Evolutionary conservation across 2,329 filamentous ascomycete genomes (phyloP).

Genomic region (Pyricularia grisea): DNA sequence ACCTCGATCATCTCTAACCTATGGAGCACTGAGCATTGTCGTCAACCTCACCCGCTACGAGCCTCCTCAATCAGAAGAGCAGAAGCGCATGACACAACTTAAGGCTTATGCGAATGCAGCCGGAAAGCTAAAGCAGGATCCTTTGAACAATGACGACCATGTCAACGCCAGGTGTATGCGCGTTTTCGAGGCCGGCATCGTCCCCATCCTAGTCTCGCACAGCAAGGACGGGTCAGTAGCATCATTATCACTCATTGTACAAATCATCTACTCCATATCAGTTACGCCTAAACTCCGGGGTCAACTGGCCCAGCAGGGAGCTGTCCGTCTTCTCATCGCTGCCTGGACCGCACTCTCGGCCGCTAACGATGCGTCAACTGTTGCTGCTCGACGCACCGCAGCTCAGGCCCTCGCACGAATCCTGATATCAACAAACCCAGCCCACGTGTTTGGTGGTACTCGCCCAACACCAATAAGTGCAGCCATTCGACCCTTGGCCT

Average conservation of each 20-base stretch:
- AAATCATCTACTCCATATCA: slow-evolving; percentile 70
- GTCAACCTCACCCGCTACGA: slow-evolving; percentile 76
- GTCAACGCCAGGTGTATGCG: slow-evolving; percentile 67
- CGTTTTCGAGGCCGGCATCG: slow-evolving; percentile 69
- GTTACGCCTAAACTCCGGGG: slow-evolving; percentile 66
- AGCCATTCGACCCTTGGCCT: slow-evolving; percentile 73
- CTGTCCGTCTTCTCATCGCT: slow-evolving; percentile 72
- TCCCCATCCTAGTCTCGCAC: slow-evolving; percentile 67
- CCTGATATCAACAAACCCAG: slow-evolving; percentile 76
- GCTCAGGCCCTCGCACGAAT: slow-evolving; percentile 78
- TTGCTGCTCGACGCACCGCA: slow-evolving; percentile 42
- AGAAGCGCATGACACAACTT: slow-evolving; percentile 83
- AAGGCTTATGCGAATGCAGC: slow-evolving; percentile 89
- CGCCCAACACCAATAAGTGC: slow-evolving; percentile 65
- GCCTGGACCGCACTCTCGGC: slow-evolving; percentile 55
- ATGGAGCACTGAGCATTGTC: slow-evolving; percentile 79
- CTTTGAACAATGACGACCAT: slow-evolving; percentile 65
- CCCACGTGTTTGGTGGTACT: slow-evolving; percentile 72
- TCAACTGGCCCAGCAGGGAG: slow-evolving; percentile 85
- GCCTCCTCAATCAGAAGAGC: slow-evolving; percentile 73
- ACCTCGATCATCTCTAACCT: slow-evolving; percentile 63
- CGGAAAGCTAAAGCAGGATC: slow-evolving; percentile 54
- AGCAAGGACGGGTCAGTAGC: slow-evolving; percentile 63
- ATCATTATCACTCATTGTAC: slow-evolving; percentile 62
- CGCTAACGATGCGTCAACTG: slow-evolving; percentile 10